A percentile compares a stretch with the other conserved stretches of the same genome.
phyloP scores from a whole-genome alignment of 257 asterid species.

The Primulina eburnea region DNA sequence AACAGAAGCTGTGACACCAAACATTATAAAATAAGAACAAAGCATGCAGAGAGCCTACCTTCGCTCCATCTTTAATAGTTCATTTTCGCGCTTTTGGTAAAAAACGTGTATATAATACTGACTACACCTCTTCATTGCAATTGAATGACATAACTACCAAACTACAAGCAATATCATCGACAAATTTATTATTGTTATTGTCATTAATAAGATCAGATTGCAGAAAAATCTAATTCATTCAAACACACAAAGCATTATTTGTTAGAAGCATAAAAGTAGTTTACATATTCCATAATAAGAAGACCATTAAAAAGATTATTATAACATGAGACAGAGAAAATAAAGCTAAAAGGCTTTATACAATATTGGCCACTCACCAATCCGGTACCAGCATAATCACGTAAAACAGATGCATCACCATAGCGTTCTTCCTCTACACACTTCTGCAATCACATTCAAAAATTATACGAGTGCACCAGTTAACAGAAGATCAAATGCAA shows the following conservation, averaged over 20 bases:
- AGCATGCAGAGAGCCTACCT: constrained; percentile 1
- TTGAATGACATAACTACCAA: constrained; percentile 2
- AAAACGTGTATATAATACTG: constrained; percentile 8
- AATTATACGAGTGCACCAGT: constrained; percentile 13
- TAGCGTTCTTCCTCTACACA: constrained; percentile 75
- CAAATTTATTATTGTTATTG: neutral
- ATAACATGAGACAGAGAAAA: neutral
- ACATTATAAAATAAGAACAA: neutral
- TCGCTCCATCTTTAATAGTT: neutral
- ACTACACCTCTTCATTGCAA: constrained; percentile 7
- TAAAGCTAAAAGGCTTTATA: constrained; percentile 14
- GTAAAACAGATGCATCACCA: constrained; percentile 75
- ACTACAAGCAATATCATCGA: neutral
- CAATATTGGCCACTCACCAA: constrained; percentile 60
- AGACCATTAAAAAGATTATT: neutral
- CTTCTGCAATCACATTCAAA: constrained; percentile 54
- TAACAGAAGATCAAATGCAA: neutral
- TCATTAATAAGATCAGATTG: constrained; percentile 9
- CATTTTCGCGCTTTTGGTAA: constrained; percentile 6
- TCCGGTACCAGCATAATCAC: constrained; percentile 90
- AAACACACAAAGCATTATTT: neutral
- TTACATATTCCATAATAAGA: constrained; percentile 5
- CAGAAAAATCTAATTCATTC: neutral
- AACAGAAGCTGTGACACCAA: constrained; percentile 12
- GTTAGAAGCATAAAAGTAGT: constrained; percentile 12